These are phyloP conservation scores for Akanthomyces lecanii DNA, from an alignment of 2,329 filamentous ascomycete genomes.

Conservation along the genomic window DNA sequence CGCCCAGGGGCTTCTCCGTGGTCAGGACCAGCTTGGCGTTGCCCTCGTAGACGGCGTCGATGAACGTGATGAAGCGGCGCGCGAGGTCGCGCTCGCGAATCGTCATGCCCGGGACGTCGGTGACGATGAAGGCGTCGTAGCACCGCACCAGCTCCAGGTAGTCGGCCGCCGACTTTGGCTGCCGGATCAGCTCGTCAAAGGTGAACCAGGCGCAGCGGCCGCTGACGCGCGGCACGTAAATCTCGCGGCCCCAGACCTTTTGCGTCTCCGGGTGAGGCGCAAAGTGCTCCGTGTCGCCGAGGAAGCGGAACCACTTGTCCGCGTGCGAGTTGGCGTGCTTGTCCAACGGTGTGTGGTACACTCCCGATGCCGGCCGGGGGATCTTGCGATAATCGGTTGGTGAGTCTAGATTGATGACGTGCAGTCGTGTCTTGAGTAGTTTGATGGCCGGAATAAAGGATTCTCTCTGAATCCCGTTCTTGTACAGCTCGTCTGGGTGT, in stretches of 20 bases:
- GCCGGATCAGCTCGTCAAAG: constrained; percentile 86
- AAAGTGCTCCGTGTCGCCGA: constrained; percentile 77
- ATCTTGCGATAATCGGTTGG: constrained; percentile 97
- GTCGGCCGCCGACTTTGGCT: constrained; percentile 87
- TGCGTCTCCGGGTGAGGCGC: constrained; percentile 73
- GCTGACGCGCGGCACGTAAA: constrained; percentile 80
- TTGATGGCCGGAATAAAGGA: constrained; percentile 95
- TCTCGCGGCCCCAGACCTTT: constrained; percentile 87
- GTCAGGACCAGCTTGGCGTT: constrained; percentile 95
- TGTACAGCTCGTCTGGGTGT: constrained; percentile 95
- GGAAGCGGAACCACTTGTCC: constrained; percentile 91
- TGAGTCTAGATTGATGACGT: constrained; percentile 91
- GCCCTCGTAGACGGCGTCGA: constrained; percentile 90
- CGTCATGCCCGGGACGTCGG: constrained; percentile 88
- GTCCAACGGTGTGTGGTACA: constrained; percentile 89
- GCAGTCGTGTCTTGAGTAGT: constrained; percentile 76
- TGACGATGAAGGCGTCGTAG: constrained; percentile 91
- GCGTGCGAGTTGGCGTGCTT: constrained; percentile 73
- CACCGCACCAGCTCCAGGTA: constrained; percentile 87
- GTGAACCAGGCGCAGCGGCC: constrained; percentile 87
- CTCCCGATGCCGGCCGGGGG: constrained; percentile 82
- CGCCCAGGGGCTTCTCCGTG: constrained; percentile 74
- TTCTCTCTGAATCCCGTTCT: constrained; percentile 93
- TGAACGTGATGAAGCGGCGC: constrained; percentile 91
- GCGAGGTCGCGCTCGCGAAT: constrained; percentile 81